These are phyloP conservation scores for Chaetomiaceae sp. DNA, from an alignment of 2,329 filamentous ascomycete species.

Conservation along the genomic window DNA sequence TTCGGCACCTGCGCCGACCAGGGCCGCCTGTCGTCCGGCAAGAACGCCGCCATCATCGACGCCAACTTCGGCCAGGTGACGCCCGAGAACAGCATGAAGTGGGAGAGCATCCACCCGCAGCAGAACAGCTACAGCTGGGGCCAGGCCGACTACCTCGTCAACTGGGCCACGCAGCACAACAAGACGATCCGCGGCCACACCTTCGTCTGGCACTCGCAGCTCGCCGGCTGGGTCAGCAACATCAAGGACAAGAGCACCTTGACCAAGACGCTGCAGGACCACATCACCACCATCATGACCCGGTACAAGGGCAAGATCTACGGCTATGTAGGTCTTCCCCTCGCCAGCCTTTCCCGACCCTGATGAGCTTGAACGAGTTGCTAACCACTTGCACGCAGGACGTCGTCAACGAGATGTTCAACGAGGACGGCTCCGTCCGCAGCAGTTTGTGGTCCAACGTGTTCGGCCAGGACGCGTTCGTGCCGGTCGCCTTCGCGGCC, in stretches of 20 bases:
- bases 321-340: constrained; percentile 39
- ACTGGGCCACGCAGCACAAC: constrained; percentile 50
- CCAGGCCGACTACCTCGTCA: constrained; percentile 52
- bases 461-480: constrained; percentile 63
- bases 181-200: constrained; percentile 60
- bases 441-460: constrained; percentile 59
- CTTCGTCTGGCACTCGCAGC: constrained; percentile 58
- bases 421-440: constrained; percentile 55
- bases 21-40: constrained; percentile 41
- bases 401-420: constrained; percentile 60
- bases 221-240: constrained; percentile 52
- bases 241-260: constrained; percentile 48
- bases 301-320: constrained; percentile 59
- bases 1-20: constrained; percentile 54
- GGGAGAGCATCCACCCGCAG: constrained; percentile 49
- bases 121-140: constrained; percentile 49
- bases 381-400: constrained; percentile 33
- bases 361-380: background rate
- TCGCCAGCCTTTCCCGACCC: constrained; percentile 6
- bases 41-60: constrained; percentile 52
- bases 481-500: constrained; percentile 63
- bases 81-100: constrained; percentile 66
- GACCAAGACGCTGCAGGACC: constrained; percentile 50
- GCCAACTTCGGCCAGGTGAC: constrained; percentile 59
- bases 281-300: constrained; percentile 51